Evolutionary conservation across 805 yeast species (phyloP).

Genomic region (Lipomyces sp.): DNA sequence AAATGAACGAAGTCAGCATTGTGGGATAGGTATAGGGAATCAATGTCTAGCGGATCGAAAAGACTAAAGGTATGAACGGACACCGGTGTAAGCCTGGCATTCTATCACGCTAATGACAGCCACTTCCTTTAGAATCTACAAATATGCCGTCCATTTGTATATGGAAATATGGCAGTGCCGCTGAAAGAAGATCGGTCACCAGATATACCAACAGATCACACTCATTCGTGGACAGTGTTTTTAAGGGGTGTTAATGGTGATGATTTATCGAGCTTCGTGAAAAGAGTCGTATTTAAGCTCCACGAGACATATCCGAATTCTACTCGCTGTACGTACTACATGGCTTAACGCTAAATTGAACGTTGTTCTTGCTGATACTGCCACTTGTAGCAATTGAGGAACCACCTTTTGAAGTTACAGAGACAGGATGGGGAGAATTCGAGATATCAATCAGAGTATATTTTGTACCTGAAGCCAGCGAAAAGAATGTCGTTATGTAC

Average conservation of each 20-base stretch:
- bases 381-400: slow-evolving; percentile 60
- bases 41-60: slow-evolving; percentile 42
- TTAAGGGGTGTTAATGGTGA: slow-evolving; percentile 79
- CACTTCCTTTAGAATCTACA: slow-evolving; percentile 31
- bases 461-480: slow-evolving; percentile 84
- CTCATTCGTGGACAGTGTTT: slow-evolving; percentile 95
- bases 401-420: slow-evolving; percentile 95
- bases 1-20: neutral
- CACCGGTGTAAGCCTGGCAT: neutral
- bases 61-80: slow-evolving; percentile 25
- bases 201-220: slow-evolving; percentile 82
- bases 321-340: slow-evolving; percentile 54
- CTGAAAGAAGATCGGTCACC: slow-evolving; percentile 59
- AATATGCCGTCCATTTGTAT: slow-evolving; percentile 75
- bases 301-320: slow-evolving; percentile 93
- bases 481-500: slow-evolving; percentile 81
- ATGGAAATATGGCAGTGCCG: slow-evolving; percentile 80
- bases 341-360: neutral
- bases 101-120: neutral
- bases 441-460: slow-evolving; percentile 87
- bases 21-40: neutral
- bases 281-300: slow-evolving; percentile 88
- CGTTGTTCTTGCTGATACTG: neutral
- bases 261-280: slow-evolving; percentile 79
- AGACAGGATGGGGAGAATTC: slow-evolving; percentile 99